Percentiles rank a stretch among this genome's conserved stretches.
These are phyloP conservation scores for Breynia disticha DNA, from an alignment of 441 rosid genomes.

Conservation along the genomic window DNA sequence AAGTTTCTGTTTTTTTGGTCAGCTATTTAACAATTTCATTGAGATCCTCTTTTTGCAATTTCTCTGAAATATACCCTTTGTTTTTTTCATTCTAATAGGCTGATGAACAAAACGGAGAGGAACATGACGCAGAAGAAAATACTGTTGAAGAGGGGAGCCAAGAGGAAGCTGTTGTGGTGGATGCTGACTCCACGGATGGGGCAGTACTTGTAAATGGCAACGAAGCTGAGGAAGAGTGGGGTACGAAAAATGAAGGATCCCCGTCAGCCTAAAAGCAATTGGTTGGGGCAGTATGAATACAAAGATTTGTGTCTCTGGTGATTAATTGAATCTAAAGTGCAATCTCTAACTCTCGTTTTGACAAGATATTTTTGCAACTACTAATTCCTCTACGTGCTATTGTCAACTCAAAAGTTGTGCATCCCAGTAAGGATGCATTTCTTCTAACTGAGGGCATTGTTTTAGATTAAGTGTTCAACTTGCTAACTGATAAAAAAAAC, in stretches of 20 bases:
- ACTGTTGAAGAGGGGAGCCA: slow-evolving; percentile 68
- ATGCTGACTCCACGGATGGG: slow-evolving; percentile 88
- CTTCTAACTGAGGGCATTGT: background rate
- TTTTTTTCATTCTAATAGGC: slow-evolving; percentile 16
- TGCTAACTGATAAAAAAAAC: too few relatives aligned
- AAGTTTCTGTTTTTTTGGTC: too few relatives aligned
- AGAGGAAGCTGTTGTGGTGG: slow-evolving; percentile 88
- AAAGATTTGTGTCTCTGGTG: slow-evolving; percentile 84
- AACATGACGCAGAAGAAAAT: slow-evolving; percentile 37
- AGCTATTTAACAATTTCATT: too few relatives aligned
- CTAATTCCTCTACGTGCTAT: slow-evolving; percentile 4
- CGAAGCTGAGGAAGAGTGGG: slow-evolving; percentile 99
- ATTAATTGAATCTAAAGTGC: slow-evolving; percentile 68
- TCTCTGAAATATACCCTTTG: background rate
- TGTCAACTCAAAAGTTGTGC: background rate
- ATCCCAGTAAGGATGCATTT: background rate
- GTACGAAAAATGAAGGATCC: slow-evolving; percentile 90
- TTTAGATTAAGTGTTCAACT: too few relatives aligned
- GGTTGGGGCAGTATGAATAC: slow-evolving; percentile 72
- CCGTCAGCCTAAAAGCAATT: slow-evolving; percentile 78
- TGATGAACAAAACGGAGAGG: slow-evolving; percentile 36
- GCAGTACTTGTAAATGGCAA: slow-evolving; percentile 89
- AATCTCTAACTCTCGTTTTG: slow-evolving; percentile 43
- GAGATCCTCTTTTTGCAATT: background rate
- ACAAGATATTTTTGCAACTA: slow-evolving; percentile 22